Evolutionary conservation across 495 filamentous ascomycete genomes (phyloP).

Genomic region (Xylaria flabelliformis): DNA sequence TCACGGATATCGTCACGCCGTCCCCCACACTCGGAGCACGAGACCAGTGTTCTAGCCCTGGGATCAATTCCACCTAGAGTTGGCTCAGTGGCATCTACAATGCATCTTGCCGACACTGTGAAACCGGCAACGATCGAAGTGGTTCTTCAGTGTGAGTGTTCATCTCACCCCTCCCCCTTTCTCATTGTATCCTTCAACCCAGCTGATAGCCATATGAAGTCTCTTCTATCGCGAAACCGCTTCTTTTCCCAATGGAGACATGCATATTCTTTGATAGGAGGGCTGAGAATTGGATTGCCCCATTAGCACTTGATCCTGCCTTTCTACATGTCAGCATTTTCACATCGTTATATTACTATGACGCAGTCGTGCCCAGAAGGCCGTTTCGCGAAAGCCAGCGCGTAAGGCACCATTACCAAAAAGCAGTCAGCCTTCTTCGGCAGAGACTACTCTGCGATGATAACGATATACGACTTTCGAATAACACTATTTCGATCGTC

Average conservation of each 20-base stretch:
- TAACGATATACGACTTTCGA: slow-evolving; percentile 27
- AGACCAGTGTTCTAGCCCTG: not conserved
- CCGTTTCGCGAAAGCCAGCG: not conserved
- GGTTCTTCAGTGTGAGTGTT: slow-evolving; percentile 8
- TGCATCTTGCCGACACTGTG: slow-evolving; percentile 10
- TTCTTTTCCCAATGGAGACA: slow-evolving; percentile 26
- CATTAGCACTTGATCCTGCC: slow-evolving; percentile 43
- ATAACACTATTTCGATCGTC: slow-evolving; percentile 43
- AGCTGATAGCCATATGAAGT: slow-evolving; percentile 33
- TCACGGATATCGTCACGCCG: not conserved
- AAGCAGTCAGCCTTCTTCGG: not conserved
- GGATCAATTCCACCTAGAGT: not conserved
- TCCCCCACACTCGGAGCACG: not conserved
- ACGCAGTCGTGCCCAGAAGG: not conserved
- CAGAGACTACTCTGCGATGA: slow-evolving; percentile 6
- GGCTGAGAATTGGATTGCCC: slow-evolving; percentile 41
- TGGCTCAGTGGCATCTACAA: not conserved
- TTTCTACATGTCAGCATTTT: slow-evolving; percentile 44
- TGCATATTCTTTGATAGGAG: slow-evolving; percentile 41
- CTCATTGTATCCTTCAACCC: not conserved
- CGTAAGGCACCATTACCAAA: slow-evolving; percentile 6
- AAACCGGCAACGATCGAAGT: not conserved
- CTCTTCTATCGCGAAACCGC: slow-evolving; percentile 42
- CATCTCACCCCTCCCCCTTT: not conserved
- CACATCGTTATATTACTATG: not conserved